Percentiles rank a stretch among this genome's conserved stretches.
Conservation (phyloP, 495 filamentous ascomycete genomes). For the Aspergillus mulundensis region DNA sequence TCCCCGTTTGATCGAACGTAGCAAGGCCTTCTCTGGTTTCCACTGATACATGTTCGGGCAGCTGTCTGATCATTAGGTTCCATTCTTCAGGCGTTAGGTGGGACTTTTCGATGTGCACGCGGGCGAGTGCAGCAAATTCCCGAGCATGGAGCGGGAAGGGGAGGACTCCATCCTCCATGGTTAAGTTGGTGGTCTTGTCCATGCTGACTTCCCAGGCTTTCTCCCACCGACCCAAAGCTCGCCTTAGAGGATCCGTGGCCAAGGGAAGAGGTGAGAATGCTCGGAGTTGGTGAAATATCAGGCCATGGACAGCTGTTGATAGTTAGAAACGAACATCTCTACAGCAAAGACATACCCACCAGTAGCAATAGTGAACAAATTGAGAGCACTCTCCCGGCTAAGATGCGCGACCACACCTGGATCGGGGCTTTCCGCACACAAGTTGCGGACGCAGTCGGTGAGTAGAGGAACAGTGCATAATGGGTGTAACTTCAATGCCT, state of each 20-base stretch:
- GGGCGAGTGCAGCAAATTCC: not conserved
- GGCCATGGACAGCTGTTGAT: not conserved
- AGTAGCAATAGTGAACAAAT: not conserved
- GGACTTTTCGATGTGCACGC: not conserved
- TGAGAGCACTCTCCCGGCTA: not conserved
- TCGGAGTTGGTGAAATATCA: not conserved
- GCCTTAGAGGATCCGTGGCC: not conserved
- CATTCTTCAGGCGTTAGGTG: not conserved
- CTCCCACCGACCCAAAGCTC: not conserved
- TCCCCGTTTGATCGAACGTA: not conserved
- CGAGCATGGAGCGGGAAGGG: not conserved
- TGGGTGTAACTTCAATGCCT: not conserved
- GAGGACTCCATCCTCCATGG: not conserved
- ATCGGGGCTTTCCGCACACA: not conserved
- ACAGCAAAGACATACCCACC: not conserved
- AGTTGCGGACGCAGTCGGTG: not conserved
- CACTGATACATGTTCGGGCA: not conserved
- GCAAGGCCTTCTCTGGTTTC: not conserved
- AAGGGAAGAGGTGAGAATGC: not conserved
- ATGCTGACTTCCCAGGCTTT: not conserved
- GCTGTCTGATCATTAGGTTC: not conserved
- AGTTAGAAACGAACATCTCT: not conserved
- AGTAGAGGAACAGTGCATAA: not conserved
- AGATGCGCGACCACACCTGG: not conserved
- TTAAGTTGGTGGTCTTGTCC: not conserved